These are phyloP conservation scores for Macrotyloma uniflorum DNA, from an alignment of 306 rosid genomes.

Conservation along the genomic window DNA sequence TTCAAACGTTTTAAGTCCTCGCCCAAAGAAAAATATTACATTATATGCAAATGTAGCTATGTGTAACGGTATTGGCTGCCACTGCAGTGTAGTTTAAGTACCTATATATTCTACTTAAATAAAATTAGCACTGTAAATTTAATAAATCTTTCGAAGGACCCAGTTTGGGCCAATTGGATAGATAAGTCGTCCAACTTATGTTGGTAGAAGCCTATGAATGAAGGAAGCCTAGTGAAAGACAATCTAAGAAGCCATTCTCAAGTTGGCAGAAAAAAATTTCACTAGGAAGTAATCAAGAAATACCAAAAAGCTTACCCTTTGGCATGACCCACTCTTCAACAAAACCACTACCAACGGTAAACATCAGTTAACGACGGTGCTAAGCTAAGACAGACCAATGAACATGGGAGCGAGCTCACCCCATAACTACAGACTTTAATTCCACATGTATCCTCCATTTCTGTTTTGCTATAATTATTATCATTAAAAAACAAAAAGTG, in stretches of 20 bases:
- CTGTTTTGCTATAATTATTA: neutral
- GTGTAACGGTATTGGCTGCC: neutral
- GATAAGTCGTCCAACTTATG: neutral
- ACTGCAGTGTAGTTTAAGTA: neutral
- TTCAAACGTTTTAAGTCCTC: neutral
- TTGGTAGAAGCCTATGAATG: neutral
- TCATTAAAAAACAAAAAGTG: neutral
- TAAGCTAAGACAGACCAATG: neutral
- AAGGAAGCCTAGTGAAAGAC: neutral
- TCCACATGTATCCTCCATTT: neutral
- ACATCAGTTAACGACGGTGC: neutral
- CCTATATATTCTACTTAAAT: neutral
- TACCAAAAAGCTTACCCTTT: neutral
- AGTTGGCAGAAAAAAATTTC: neutral
- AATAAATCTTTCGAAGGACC: neutral
- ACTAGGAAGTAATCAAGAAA: neutral
- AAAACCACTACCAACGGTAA: neutral
- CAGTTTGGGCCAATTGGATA: neutral
- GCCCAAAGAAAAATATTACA: no score
- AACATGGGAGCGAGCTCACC: neutral
- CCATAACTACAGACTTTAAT: constrained; percentile 4
- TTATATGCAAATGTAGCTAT: neutral
- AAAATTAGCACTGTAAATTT: neutral
- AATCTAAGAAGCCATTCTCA: neutral
- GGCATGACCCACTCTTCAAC: neutral